Conservation (phyloP, 352 stramenopile genomes). For the Phytophthora melonis region DNA sequence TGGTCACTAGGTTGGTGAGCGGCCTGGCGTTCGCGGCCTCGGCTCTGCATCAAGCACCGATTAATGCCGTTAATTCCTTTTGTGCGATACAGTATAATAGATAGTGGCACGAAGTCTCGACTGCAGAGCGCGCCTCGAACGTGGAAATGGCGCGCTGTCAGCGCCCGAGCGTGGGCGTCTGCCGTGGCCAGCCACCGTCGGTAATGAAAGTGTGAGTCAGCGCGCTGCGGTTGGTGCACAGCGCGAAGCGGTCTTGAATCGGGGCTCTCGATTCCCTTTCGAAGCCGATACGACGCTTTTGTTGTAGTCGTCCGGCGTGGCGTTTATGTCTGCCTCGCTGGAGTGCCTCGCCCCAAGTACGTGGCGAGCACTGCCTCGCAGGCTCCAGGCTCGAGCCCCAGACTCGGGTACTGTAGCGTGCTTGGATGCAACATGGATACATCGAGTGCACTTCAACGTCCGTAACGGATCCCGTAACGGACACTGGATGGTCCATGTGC, state of each 20-base stretch:
- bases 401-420: neutral
- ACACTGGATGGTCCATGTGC: conserved; percentile 22
- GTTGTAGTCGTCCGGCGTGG: conserved; percentile 18
- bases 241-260: conserved; percentile 12
- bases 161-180: neutral
- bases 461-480: conserved; percentile 14
- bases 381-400: neutral
- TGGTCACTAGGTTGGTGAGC: too few relatives aligned
- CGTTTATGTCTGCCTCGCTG: conserved; percentile 21
- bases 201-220: conserved; percentile 1
- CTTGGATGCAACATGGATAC: conserved; percentile 5
- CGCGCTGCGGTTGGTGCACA: conserved; percentile 5
- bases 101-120: neutral
- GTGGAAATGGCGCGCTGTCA: conserved; percentile 4
- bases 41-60: neutral
- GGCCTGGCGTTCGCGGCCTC: neutral
- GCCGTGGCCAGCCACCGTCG: conserved; percentile 7
- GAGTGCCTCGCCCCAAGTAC: conserved; percentile 18
- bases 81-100: neutral
- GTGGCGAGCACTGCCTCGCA: conserved; percentile 5
- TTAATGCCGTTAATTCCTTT: neutral
- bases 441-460: conserved; percentile 29
- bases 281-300: conserved; percentile 23
- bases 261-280: conserved; percentile 11
- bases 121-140: neutral